Base-by-base conservation (phyloP, 2,329 filamentous ascomycete genomes). In the Pyrenophora graminea region DNA sequence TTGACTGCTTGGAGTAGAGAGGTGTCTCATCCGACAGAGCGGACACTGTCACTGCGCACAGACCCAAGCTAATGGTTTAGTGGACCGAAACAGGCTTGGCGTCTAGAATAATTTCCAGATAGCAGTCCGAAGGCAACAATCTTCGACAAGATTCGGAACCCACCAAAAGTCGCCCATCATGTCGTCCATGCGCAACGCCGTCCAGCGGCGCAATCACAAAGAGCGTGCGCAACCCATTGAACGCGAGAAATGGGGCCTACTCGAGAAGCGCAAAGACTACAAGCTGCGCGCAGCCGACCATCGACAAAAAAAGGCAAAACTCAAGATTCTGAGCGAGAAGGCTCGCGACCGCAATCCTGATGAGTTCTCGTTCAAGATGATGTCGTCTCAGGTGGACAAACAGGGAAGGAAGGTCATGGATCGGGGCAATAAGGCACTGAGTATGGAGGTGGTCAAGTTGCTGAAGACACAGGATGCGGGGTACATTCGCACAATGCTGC, bases 221-320 rank as follows among this genome's bases (percentile, higher is more conserved):
- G 94, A 97, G 81, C 88, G 94, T 65, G 89, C 90, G 31, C 94
- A 97, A 74, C 89, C 92, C 34, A 76, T 85, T 58, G 89, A 92
- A 70, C 90, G 94, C 45, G 80, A 87, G 60, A 90, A 90, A 79
- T 91, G 91, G 76, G 94, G 94, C 59, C 83, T 97, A 18, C 86
- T 97, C 55, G 94, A 97, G 75, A 97, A 99, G 78, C 89, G 94
- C 82, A 97, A 97, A 78, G 85, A 87, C 74, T 87, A 87, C 76
- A 81, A 82, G 53, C 81, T 86, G 50, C 83, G 85, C 45, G 85
- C 85, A 15, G 77, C 79, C 69, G 84, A 87, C 73, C 84, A 85
- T 76, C 84, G 84, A 62, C 67, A 74, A 47, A 87, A 87, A 71
- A 82, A 84, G 66, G 75, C 77, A 49, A 83, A 84, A 56, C 74